Percentiles rank a stretch among this genome's conserved stretches.
Evolutionary conservation across 2,329 filamentous ascomycete species (phyloP).

Genomic region (Hypomyces rosellus): DNA sequence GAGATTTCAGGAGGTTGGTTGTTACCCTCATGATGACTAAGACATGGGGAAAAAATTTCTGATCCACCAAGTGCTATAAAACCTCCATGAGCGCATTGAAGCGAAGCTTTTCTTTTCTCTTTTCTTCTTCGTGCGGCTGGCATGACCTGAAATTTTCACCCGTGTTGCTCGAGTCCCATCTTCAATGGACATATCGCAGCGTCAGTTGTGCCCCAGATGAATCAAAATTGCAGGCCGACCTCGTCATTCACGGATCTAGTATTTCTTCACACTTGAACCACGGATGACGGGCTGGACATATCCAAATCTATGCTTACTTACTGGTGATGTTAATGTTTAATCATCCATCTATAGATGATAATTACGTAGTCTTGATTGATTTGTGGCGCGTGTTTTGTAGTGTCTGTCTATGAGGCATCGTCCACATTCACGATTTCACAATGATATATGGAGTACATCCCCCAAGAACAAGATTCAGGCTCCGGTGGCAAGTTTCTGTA

Average conservation of each 20-base stretch:
- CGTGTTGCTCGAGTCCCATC: conserved; percentile 70
- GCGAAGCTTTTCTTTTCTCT: conserved; percentile 26
- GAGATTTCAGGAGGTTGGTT: no score
- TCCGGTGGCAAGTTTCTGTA: no score
- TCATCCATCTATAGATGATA: no score
- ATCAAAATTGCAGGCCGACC: conserved; percentile 70
- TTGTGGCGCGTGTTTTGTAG: no score
- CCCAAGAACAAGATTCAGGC: no score
- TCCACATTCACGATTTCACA: no score
- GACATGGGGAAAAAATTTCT: conserved; percentile 6
- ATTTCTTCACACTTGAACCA: conserved; percentile 22
- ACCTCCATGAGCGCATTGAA: conserved; percentile 18
- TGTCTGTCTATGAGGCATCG: no score
- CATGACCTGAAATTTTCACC: conserved; percentile 61
- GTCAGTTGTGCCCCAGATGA: conserved; percentile 75
- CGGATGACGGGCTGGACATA: conserved; percentile 40
- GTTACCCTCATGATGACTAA: conserved; percentile 16
- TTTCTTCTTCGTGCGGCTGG: conserved; percentile 67
- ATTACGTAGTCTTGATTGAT: no score
- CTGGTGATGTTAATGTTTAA: background rate
- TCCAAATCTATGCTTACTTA: background rate
- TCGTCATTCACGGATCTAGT: conserved; percentile 38
- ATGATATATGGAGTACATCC: no score
- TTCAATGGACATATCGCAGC: conserved; percentile 52
- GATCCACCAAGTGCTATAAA: conserved; percentile 22